Conservation (phyloP, 495 filamentous ascomycete species). For the Penicillium nucicola region DNA sequence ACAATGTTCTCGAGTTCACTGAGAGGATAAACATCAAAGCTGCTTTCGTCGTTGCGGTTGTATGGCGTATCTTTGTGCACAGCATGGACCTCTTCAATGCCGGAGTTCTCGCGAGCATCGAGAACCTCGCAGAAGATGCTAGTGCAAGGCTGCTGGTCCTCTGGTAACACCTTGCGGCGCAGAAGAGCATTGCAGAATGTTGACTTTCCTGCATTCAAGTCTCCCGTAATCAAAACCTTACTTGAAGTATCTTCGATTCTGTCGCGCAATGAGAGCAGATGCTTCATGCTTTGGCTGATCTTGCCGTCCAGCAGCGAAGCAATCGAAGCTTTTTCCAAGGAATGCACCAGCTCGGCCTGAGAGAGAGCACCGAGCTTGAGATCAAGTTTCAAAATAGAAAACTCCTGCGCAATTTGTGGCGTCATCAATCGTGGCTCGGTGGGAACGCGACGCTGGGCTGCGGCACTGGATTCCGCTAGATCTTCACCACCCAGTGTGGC, state of each 20-base stretch:
- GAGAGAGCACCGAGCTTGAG: slow-evolving; percentile 82
- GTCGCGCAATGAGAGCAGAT: slow-evolving; percentile 80
- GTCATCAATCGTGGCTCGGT: slow-evolving; percentile 77
- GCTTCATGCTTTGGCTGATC: slow-evolving; percentile 87
- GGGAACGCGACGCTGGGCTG: slow-evolving; percentile 53
- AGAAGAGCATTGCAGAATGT: slow-evolving; percentile 97
- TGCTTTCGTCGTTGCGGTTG: slow-evolving; percentile 86
- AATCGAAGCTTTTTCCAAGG: slow-evolving; percentile 87
- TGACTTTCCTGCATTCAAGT: slow-evolving; percentile 96
- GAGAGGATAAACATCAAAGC: slow-evolving; percentile 81
- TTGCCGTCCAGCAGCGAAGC: slow-evolving; percentile 89
- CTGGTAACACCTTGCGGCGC: slow-evolving; percentile 86
- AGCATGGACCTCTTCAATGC: slow-evolving; percentile 92
- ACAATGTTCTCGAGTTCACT: slow-evolving; percentile 83
- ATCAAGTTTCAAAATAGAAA: slow-evolving; percentile 91
- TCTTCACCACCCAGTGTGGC: slow-evolving; percentile 63
- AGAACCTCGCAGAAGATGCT: slow-evolving; percentile 98
- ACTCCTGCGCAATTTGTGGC: slow-evolving; percentile 91
- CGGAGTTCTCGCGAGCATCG: slow-evolving; percentile 84
- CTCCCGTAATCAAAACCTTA: slow-evolving; percentile 96
- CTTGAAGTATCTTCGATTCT: slow-evolving; percentile 96
- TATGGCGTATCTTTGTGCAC: slow-evolving; percentile 78
- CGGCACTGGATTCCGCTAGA: slow-evolving; percentile 67
- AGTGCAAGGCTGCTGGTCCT: slow-evolving; percentile 98
- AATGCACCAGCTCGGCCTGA: slow-evolving; percentile 91